Conservation (phyloP, 345 rosid species). For the Mangifera indica region DNA sequence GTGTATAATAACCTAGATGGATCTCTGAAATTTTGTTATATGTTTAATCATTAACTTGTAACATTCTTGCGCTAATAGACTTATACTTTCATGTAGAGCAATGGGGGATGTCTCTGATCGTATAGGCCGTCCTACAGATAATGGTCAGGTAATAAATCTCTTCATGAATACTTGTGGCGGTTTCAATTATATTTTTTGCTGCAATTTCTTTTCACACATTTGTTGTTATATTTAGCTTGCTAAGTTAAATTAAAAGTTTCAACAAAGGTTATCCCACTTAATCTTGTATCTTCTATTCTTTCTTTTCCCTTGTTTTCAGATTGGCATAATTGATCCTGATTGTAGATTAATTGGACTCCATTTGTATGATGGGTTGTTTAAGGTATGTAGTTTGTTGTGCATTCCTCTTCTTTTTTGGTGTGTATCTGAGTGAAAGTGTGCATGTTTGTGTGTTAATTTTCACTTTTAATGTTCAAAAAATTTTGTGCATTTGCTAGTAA, state of each 20-base stretch:
- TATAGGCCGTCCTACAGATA: slow-evolving; percentile 85
- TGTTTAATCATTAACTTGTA: background rate
- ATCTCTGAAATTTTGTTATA: background rate
- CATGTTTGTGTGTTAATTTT: background rate
- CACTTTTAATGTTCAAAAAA: background rate
- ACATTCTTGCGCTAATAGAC: slow-evolving; percentile 3
- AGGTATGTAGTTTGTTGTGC: slow-evolving; percentile 42
- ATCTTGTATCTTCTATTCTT: slow-evolving; percentile 10
- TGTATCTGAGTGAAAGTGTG: background rate
- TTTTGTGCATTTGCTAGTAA: background rate
- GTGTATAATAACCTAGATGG: background rate
- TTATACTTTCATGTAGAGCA: slow-evolving; percentile 44
- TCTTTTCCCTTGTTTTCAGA: slow-evolving; percentile 41
- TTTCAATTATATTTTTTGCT: background rate
- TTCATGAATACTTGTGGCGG: background rate
- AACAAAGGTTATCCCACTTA: background rate
- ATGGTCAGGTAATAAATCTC: slow-evolving; percentile 70
- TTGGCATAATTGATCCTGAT: slow-evolving; percentile 95
- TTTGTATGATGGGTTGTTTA: slow-evolving; percentile 91
- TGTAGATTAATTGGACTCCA: slow-evolving; percentile 94
- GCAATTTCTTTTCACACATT: no score
- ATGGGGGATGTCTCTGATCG: slow-evolving; percentile 99
- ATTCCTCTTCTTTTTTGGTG: background rate
- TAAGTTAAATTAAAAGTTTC: no score
- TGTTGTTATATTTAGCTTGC: background rate